A percentile compares a stretch with the other conserved stretches of the same genome.
Evolutionary conservation across 768 basidiomycete genomes (phyloP).

Genomic region (Grammothele lineata): DNA sequence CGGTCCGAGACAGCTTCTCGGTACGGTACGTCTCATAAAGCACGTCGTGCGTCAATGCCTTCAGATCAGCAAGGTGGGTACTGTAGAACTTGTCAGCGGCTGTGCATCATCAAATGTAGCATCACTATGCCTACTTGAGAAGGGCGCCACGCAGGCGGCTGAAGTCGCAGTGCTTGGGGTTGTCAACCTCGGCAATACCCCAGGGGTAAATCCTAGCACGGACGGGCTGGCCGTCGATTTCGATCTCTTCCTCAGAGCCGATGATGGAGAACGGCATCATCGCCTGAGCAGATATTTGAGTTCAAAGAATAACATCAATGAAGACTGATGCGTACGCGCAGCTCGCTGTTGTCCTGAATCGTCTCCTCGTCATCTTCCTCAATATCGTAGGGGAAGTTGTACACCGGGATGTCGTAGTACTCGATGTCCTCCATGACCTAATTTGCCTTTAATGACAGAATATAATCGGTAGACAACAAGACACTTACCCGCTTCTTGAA

Average conservation of each 20-base stretch:
- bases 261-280: conserved; percentile 96
- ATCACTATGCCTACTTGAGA: conserved; percentile 76
- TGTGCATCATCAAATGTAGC: background rate
- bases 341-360: conserved; percentile 94
- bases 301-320: conserved; percentile 5
- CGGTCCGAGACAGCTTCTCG: conserved; percentile 91
- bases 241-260: conserved; percentile 95
- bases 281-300: conserved; percentile 41
- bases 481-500: conserved; percentile 88
- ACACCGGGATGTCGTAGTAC: conserved; percentile 95
- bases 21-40: conserved; percentile 97
- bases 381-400: conserved; percentile 99
- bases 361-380: conserved; percentile 99
- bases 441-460: too few species aligned
- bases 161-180: conserved; percentile 99
- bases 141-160: conserved; percentile 88
- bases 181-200: conserved; percentile 98
- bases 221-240: conserved; percentile 85
- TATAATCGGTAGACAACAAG: too few species aligned
- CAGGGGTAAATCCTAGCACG: conserved; percentile 96
- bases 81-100: conserved; percentile 33
- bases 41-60: conserved; percentile 90
- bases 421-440: conserved; percentile 99
- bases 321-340: conserved; percentile 55
- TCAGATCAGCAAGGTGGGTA: conserved; percentile 92